Conservation (phyloP, 768 basidiomycete species). For the Imleria badia region DNA sequence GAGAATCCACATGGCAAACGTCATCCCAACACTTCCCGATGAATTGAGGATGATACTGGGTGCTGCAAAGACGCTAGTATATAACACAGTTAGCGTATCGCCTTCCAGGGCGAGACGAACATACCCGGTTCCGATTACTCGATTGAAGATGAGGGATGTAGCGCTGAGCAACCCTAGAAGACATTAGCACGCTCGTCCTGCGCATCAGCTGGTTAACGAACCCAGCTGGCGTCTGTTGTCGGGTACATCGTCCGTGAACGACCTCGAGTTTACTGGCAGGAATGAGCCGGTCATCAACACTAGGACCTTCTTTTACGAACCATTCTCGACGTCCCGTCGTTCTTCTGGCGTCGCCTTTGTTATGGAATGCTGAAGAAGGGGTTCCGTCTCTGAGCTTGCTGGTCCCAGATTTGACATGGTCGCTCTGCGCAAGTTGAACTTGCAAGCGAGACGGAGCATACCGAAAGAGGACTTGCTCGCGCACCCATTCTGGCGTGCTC, state of each 20-base stretch:
- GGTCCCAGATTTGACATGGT: slow-evolving; percentile 3
- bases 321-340: slow-evolving; percentile 5
- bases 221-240: slow-evolving; percentile 50
- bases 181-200: not conserved
- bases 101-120: not conserved
- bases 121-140: slow-evolving; percentile 73
- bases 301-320: slow-evolving; percentile 6
- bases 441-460: no score
- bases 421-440: not conserved
- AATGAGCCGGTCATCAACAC: not conserved
- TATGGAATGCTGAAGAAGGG: slow-evolving; percentile 10
- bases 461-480: no score
- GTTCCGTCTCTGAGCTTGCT: slow-evolving; percentile 19
- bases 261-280: slow-evolving; percentile 1
- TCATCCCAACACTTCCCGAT: slow-evolving; percentile 69
- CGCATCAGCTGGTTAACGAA: slow-evolving; percentile 24
- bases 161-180: slow-evolving; percentile 42
- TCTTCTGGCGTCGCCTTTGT: no score
- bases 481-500: no score
- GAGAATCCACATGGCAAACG: slow-evolving; percentile 68
- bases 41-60: slow-evolving; percentile 65
- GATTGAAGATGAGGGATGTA: slow-evolving; percentile 69
- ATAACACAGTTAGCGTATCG: slow-evolving; percentile 2
- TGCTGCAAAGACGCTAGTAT: slow-evolving; percentile 63
- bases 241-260: slow-evolving; percentile 46